These are phyloP conservation scores for Peronospora destructor DNA, from an alignment of 352 stramenopile genomes.

Conservation along the genomic window DNA sequence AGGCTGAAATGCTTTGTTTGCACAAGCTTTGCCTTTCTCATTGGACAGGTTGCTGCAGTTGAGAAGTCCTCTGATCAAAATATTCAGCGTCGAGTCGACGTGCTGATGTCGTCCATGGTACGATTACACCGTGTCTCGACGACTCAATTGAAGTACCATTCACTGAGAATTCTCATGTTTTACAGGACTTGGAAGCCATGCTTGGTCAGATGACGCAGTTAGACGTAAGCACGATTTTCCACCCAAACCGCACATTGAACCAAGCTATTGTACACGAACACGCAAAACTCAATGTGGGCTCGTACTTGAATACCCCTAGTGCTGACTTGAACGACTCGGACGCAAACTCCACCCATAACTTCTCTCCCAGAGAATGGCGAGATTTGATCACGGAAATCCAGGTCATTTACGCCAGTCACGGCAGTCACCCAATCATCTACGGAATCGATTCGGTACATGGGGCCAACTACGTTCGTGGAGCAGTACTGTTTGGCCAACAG, in stretches of 20 bases:
- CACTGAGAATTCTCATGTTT: constrained; percentile 3
- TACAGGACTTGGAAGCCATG: constrained; percentile 35
- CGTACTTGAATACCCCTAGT: constrained; percentile 80
- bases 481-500: constrained; percentile 82
- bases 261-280: constrained; percentile 52
- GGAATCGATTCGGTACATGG: constrained; percentile 90
- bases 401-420: constrained; percentile 53
- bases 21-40: constrained; percentile 3
- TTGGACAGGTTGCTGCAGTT: neutral
- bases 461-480: constrained; percentile 77
- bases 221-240: constrained; percentile 75
- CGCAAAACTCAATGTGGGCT: constrained; percentile 79
- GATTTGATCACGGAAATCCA: constrained; percentile 69
- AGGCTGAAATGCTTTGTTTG: constrained; percentile 4
- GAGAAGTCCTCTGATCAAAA: constrained; percentile 4
- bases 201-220: constrained; percentile 90
- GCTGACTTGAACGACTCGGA: constrained; percentile 24
- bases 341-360: constrained; percentile 31
- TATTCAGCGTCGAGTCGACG: constrained; percentile 19
- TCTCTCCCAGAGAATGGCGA: constrained; percentile 68
- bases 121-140: neutral
- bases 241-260: constrained; percentile 58
- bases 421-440: constrained; percentile 67
- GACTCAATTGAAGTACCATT: neutral
- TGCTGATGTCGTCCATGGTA: constrained; percentile 30